phyloP scores from a whole-genome alignment of 2,329 filamentous ascomycete genomes.

The Rasamsonia emersonii region DNA sequence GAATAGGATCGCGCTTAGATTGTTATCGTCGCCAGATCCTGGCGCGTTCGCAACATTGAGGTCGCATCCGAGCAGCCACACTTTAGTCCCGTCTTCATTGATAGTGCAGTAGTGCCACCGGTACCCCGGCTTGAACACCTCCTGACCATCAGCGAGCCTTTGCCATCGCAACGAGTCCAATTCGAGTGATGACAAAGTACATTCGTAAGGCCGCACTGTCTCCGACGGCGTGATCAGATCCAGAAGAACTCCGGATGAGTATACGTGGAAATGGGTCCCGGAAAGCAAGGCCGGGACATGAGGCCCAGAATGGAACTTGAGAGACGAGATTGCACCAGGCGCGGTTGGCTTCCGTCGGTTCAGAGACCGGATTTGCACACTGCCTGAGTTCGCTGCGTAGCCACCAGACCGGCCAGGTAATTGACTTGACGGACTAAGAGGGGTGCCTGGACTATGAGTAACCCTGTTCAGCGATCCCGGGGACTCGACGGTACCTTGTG shows the following conservation, averaged over 20 bases:
- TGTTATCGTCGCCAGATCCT: conserved; percentile 71
- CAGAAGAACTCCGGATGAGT: conserved; percentile 82
- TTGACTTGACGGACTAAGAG: conserved; percentile 27
- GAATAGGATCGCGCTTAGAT: conserved; percentile 87
- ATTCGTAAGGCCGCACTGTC: conserved; percentile 77
- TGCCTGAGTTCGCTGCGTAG: conserved; percentile 67
- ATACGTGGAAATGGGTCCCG: conserved; percentile 91
- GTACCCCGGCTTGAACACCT: conserved; percentile 86
- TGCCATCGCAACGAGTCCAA: conserved; percentile 85
- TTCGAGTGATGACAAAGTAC: conserved; percentile 82
- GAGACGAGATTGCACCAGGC: conserved; percentile 78
- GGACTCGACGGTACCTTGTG: conserved; percentile 45
- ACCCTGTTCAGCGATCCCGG: conserved; percentile 22
- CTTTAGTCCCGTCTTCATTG: conserved; percentile 90
- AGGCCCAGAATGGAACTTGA: conserved; percentile 81
- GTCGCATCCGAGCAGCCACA: conserved; percentile 90
- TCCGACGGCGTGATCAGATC: conserved; percentile 91
- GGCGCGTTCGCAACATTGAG: conserved; percentile 62
- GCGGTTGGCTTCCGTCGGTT: conserved; percentile 50
- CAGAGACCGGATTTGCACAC: conserved; percentile 47
- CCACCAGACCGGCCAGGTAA: conserved; percentile 31
- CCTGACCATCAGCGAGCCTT: conserved; percentile 84
- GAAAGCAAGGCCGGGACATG: conserved; percentile 82
- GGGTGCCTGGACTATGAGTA: conserved; percentile 29
- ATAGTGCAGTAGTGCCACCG: conserved; percentile 98